A percentile compares a stretch with the other conserved stretches of the same genome.
These are phyloP conservation scores for Zelonia costaricensis DNA, from an alignment of 208 protist species.

Conservation along the genomic window DNA sequence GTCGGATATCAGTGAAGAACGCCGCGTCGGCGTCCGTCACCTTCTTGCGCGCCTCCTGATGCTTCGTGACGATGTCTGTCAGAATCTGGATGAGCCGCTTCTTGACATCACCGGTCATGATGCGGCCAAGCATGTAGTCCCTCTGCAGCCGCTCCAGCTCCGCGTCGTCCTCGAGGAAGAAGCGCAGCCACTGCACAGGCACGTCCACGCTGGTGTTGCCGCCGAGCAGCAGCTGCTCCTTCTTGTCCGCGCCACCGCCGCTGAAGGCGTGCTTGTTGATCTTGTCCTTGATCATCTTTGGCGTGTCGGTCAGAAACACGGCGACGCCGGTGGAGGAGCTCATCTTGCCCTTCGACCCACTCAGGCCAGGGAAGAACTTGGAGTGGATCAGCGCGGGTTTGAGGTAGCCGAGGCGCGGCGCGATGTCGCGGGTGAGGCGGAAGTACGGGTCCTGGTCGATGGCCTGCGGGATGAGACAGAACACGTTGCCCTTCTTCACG, in stretches of 20 bases:
- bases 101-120: slow-evolving; percentile 98
- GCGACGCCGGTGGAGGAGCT: slow-evolving; percentile 90
- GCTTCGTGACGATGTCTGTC: slow-evolving; percentile 75
- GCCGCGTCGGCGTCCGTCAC: slow-evolving; percentile 92
- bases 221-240: slow-evolving; percentile 96
- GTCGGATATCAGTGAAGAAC: slow-evolving; percentile 59
- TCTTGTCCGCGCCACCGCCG: slow-evolving; percentile 96
- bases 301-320: slow-evolving; percentile 98
- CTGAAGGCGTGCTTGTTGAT: slow-evolving; percentile 99
- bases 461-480: slow-evolving; percentile 99
- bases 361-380: slow-evolving; percentile 99
- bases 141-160: slow-evolving; percentile 78
- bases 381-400: slow-evolving; percentile 98
- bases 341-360: slow-evolving; percentile 98
- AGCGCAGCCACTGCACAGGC: slow-evolving; percentile 97
- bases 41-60: slow-evolving; percentile 89
- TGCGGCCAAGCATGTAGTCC: slow-evolving; percentile 95
- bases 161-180: slow-evolving; percentile 98
- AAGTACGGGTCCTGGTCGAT: slow-evolving; percentile 99
- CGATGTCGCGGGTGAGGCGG: slow-evolving; percentile 98
- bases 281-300: slow-evolving; percentile 94
- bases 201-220: slow-evolving; percentile 96
- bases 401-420: slow-evolving; percentile 92
- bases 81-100: slow-evolving; percentile 93
- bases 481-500: slow-evolving; percentile 82